Conservation (phyloP, 306 rosid genomes). For the Citrullus amarus region DNA sequence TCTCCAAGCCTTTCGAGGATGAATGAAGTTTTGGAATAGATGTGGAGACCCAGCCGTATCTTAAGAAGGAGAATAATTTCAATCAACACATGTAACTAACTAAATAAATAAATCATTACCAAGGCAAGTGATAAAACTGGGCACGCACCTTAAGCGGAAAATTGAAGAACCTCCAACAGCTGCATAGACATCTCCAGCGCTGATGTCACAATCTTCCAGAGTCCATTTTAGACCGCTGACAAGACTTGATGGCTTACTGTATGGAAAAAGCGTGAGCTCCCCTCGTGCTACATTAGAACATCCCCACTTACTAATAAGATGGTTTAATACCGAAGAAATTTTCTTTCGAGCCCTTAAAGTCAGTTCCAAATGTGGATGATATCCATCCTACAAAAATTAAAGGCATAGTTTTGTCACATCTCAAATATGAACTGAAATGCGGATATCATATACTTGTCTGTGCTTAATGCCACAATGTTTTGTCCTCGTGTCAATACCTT, state of each 20-base stretch:
- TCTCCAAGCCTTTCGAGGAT: constrained; percentile 17
- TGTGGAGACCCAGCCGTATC: constrained; percentile 77
- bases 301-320: constrained; percentile 73
- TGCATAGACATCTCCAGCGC: constrained; percentile 50
- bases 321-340: constrained; percentile 72
- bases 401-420: neutral
- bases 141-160: constrained; percentile 80
- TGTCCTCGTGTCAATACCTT: constrained; percentile 37
- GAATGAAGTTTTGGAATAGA: constrained; percentile 19
- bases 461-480: constrained; percentile 10
- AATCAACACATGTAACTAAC: constrained; percentile 15
- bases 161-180: constrained; percentile 61
- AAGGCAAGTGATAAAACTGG: neutral
- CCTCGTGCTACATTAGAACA: constrained; percentile 46
- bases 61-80: constrained; percentile 21
- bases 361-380: constrained; percentile 73
- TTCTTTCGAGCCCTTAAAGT: constrained; percentile 57
- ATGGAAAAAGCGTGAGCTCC: constrained; percentile 55
- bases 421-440: neutral
- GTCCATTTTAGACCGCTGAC: constrained; percentile 56
- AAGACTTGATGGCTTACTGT: constrained; percentile 17
- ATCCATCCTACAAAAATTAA: constrained; percentile 48
- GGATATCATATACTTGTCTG: neutral
- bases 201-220: constrained; percentile 31
- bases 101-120: neutral